Evolutionary conservation across 192 early-diverging fungal species (phyloP), one percentile per base, ranked within the genome.

Genomic region (Anaeromyces robustus): DNA sequence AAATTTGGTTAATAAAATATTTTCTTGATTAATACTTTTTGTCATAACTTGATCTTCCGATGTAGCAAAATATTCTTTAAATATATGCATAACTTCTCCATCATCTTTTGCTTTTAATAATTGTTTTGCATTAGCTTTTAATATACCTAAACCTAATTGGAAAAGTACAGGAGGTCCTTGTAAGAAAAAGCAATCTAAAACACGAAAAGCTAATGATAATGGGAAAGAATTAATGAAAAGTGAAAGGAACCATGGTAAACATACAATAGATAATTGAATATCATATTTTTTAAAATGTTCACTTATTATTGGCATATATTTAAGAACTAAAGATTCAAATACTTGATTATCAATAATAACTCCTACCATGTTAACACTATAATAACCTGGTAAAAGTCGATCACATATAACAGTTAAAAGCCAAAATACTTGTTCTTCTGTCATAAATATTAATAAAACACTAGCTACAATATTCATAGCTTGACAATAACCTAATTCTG

Each of bases 391-490:
- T 77, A 98, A 89, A 82, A 97, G 86, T 30, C 92, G 89, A 80
- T 97, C 96, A 82, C 94, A 95, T 77, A 98, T 86, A 19, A 98
- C 92, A 16, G 94, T 93, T 80, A 99, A 84, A 14, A 94, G 92
- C 95, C 96, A 99, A 83, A 99, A 99, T 26, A 95, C 95, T 84
- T 99, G 97, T 87, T 99, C 97, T 83, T 99, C 98, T 6, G 91
- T 93, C 87, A 95, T 90, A 82, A 94, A 98, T n/a, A 99, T 95
- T 77, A 99, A 86, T 82, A 99, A 87, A 0, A 96, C 94, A 30
- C 94, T 95, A 77, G 96, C 95, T 1, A 99, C 93, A 88, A 99
- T 96, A 85, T 99, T 99, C 98, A 99, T 99, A 4, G 98, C 97
- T 84, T 99, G 98, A 85, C 98, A 99, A 86, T 99, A 99, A n/a